Percentiles rank a stretch among this genome's conserved stretches.
Evolutionary conservation across 2,329 filamentous ascomycete genomes (phyloP).

Genomic region (Aureobasidium namibiae): DNA sequence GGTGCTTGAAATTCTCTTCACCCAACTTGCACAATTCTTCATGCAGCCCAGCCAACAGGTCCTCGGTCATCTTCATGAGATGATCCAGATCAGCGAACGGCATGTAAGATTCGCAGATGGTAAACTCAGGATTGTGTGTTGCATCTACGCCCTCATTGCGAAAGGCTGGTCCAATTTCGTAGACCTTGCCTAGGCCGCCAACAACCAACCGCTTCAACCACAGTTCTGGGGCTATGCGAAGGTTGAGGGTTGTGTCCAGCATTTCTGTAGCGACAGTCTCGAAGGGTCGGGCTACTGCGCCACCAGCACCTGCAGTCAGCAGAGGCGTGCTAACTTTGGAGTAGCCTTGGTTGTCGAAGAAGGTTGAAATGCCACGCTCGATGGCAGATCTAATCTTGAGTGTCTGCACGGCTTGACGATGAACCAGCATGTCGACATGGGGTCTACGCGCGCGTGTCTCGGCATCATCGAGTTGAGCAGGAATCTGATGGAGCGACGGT

Average conservation of each 20-base stretch:
- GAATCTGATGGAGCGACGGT: constrained; percentile 72
- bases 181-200: constrained; percentile 79
- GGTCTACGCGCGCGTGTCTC: constrained; percentile 68
- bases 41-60: constrained; percentile 55
- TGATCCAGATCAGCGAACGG: constrained; percentile 70
- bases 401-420: constrained; percentile 57
- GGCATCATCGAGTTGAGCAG: constrained; percentile 58
- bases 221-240: constrained; percentile 87
- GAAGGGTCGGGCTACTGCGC: constrained; percentile 81
- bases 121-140: constrained; percentile 96
- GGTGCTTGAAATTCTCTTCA: constrained; percentile 14
- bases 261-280: constrained; percentile 71
- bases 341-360: constrained; percentile 64
- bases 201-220: constrained; percentile 90
- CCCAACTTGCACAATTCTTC: constrained; percentile 25
- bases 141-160: constrained; percentile 81
- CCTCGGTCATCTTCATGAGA: constrained; percentile 68
- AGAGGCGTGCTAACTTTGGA: constrained; percentile 89
- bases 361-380: constrained; percentile 63
- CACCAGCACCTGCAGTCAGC: constrained; percentile 72
- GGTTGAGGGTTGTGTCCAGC: constrained; percentile 58
- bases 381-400: constrained; percentile 68
- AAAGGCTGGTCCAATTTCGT: constrained; percentile 88
- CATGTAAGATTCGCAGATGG: constrained; percentile 93
- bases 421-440: constrained; percentile 80